These are phyloP conservation scores for Diaporthe amygdali DNA, from an alignment of 2,329 filamentous ascomycete genomes.

Conservation along the genomic window DNA sequence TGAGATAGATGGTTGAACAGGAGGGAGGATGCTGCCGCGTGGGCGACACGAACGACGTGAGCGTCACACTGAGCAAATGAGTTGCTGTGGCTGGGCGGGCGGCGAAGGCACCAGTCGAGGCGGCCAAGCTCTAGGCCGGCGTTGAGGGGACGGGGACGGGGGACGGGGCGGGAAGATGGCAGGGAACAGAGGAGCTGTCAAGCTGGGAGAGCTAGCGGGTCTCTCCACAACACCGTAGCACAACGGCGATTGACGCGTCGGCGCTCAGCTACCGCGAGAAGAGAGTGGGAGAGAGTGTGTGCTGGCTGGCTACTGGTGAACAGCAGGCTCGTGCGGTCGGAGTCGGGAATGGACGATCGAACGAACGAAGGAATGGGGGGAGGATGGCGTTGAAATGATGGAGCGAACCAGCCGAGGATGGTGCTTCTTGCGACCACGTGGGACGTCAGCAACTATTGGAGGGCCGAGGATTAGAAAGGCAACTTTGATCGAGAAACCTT, in stretches of 20 bases:
- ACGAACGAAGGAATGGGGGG: too few relatives aligned
- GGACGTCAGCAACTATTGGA: not conserved
- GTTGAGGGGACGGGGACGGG: not conserved
- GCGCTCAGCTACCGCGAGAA: not conserved
- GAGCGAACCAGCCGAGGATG: not conserved
- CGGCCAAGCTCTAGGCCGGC: not conserved
- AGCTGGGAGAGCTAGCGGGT: not conserved
- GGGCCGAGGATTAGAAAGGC: not conserved
- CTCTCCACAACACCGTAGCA: not conserved
- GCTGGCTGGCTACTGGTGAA: not conserved
- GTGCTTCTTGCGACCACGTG: slow-evolving; percentile 5
- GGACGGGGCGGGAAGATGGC: not conserved
- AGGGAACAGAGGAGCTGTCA: not conserved
- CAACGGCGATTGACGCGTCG: not conserved
- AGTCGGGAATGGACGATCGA: not conserved
- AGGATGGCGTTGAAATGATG: not conserved
- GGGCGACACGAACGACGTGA: slow-evolving; percentile 7
- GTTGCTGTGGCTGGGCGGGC: not conserved
- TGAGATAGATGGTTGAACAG: not conserved
- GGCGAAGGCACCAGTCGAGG: not conserved
- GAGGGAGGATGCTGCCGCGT: not conserved
- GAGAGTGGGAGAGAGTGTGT: too few relatives aligned
- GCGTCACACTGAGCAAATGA: not conserved
- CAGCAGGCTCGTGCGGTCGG: not conserved
- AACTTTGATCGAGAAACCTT: not conserved